phyloP scores from a whole-genome alignment of 768 basidiomycete species.

The Crucibulum laeve region DNA sequence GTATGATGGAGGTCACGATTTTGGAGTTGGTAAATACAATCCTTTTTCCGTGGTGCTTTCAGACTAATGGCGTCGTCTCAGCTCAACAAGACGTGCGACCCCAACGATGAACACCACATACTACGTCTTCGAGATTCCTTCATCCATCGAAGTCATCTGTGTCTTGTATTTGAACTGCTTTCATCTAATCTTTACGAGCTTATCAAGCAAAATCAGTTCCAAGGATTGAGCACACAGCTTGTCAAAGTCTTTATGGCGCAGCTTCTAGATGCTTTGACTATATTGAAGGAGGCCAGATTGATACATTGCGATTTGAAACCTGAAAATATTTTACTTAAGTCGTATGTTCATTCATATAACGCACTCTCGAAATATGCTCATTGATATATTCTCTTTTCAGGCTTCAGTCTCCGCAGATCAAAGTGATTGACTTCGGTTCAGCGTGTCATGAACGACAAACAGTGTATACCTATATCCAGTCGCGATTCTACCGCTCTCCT shows the following conservation, averaged over 20 bases:
- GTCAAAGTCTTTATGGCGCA: slow-evolving; percentile 99
- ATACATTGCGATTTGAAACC: slow-evolving; percentile 99
- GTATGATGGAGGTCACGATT: slow-evolving; percentile 99
- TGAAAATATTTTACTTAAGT: slow-evolving; percentile 96
- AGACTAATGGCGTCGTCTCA: slow-evolving; percentile 23
- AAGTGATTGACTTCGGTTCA: slow-evolving; percentile 98
- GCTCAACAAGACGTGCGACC: slow-evolving; percentile 94
- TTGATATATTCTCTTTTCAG: slow-evolving; percentile 32
- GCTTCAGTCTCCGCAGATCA: slow-evolving; percentile 95
- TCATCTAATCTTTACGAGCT: slow-evolving; percentile 98
- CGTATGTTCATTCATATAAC: slow-evolving; percentile 40
- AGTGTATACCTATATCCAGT: slow-evolving; percentile 99
- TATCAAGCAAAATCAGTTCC: slow-evolving; percentile 99
- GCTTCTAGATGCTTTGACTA: slow-evolving; percentile 84
- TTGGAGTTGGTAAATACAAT: slow-evolving; percentile 77
- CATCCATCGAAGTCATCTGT: slow-evolving; percentile 94
- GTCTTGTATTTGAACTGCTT: slow-evolving; percentile 95
- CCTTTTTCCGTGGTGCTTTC: not conserved
- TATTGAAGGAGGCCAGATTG: slow-evolving; percentile 91
- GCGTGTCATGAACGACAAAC: slow-evolving; percentile 99
- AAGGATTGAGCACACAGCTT: slow-evolving; percentile 92
- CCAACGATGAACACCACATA: slow-evolving; percentile 94
- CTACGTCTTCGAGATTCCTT: slow-evolving; percentile 93
- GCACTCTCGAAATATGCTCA: not conserved
- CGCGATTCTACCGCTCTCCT: slow-evolving; percentile 96